Evolutionary conservation across 2,329 filamentous ascomycete genomes (phyloP).

Genomic region (Trichoderma atroviride): DNA sequence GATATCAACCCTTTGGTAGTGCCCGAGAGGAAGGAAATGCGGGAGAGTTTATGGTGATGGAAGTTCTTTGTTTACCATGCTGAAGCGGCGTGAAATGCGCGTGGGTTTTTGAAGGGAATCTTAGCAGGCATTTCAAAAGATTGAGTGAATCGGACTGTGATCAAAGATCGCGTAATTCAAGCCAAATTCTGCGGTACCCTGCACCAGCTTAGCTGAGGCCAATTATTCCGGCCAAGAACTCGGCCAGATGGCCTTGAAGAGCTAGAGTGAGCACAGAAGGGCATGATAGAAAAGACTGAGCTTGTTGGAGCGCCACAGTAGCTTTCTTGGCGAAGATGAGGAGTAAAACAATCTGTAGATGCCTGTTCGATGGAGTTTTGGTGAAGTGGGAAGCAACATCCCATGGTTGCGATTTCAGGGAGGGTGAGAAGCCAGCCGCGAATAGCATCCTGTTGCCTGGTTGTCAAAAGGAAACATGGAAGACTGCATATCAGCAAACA

Average conservation of each 20-base stretch:
- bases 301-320: not conserved
- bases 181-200: not conserved
- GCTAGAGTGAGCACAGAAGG: not conserved
- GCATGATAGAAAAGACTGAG: not conserved
- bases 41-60: too few relatives aligned
- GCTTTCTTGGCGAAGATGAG: not conserved
- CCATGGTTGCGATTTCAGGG: not conserved
- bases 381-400: not conserved
- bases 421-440: not conserved
- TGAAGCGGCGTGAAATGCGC: not conserved
- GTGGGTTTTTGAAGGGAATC: not conserved
- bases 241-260: not conserved
- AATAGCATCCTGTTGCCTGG: not conserved
- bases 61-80: not conserved
- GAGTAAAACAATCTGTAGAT: not conserved
- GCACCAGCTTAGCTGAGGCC: not conserved
- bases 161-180: not conserved
- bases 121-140: not conserved
- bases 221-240: not conserved
- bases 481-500: not conserved
- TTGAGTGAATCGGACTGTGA: not conserved
- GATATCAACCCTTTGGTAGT: too few relatives aligned
- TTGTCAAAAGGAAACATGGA: not conserved
- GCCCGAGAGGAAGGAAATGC: too few relatives aligned
- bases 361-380: not conserved